These are phyloP conservation scores for Fonsecaea erecta DNA, from an alignment of 2,329 filamentous ascomycete species.

Conservation along the genomic window DNA sequence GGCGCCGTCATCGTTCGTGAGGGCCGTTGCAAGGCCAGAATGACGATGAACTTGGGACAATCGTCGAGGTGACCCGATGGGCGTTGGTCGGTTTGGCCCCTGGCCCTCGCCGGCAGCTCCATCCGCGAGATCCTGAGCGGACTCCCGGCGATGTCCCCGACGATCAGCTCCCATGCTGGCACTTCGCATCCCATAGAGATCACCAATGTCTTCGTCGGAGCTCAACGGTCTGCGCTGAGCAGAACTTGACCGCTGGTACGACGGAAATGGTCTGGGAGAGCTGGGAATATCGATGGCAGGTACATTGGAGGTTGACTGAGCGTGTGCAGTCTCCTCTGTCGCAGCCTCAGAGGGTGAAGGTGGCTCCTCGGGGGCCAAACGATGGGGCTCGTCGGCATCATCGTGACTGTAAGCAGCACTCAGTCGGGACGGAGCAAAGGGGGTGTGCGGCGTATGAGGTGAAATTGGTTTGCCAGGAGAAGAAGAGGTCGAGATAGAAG, in stretches of 20 bases:
- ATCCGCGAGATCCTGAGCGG: constrained; percentile 17
- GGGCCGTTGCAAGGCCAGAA: constrained; percentile 22
- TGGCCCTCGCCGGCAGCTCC: constrained; percentile 1
- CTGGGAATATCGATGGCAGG: constrained; percentile 56
- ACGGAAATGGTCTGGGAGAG: constrained; percentile 49
- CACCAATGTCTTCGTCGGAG: constrained; percentile 49
- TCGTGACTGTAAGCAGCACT: constrained; percentile 72
- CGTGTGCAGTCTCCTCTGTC: constrained; percentile 42
- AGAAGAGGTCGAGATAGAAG: constrained; percentile 80
- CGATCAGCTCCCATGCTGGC: constrained; percentile 49
- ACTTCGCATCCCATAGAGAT: constrained; percentile 53
- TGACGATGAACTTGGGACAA: constrained; percentile 25
- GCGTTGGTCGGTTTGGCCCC: background rate
- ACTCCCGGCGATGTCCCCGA: constrained; percentile 24
- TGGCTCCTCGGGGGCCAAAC: constrained; percentile 38
- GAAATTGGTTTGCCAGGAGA: constrained; percentile 90
- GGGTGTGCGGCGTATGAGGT: constrained; percentile 88
- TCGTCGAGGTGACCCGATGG: constrained; percentile 14
- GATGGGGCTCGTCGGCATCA: constrained; percentile 43
- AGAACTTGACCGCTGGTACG: constrained; percentile 53
- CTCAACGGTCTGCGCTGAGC: constrained; percentile 45
- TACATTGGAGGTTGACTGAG: constrained; percentile 44
- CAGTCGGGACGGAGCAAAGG: constrained; percentile 89
- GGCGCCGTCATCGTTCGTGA: constrained; percentile 28
- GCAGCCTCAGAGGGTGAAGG: constrained; percentile 45